Base-by-base conservation (phyloP, 192 early-diverging fungal genomes). In the Entrophospora sp. region DNA sequence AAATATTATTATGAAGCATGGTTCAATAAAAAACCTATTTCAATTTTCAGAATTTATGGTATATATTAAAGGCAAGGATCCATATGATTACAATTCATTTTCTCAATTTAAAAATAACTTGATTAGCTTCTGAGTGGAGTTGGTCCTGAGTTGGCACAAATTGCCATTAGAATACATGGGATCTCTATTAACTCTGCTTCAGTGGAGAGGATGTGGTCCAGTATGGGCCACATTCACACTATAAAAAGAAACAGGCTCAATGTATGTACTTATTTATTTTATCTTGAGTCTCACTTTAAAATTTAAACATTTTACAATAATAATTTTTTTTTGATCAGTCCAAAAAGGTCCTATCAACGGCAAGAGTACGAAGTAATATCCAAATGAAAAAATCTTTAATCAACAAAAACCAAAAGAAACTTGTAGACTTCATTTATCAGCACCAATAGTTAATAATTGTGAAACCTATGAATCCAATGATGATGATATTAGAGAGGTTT, bases 1-100 rank as follows among this genome's bases (percentile, higher is more conserved):
- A 34, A n/a, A 20, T 63, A 63, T 31, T 61, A 61, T 22, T 63
- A 63, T 63, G 4, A 49, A 30, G 61, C 46, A 48, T 63, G 31
- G 44, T 63, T 49, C 48, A 24, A 36, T 31, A 22, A 46, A 49
- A 25, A 5, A 14, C 61, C 20, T 36, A 63, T 16, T 48, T 27
- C 4, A 14, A 60, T 60, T 60, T 12, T 28, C 20, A 9, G 24
- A 60, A 42, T 42, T 42, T 60, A 5, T 36, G 25, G 24, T 25
- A 60, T 60, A 60, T 43, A 10, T 42, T 28, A 27, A 25, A 49
- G 31, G 48, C 6, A 63, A 34, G 32, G 46, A 20, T 22, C 44
- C 13, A 12, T 63, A 48, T 63, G 22, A 63, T 49, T 16, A 37
- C 14, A 18, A 35, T 24, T 32, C 44, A 27, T 63, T 32, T 3